A percentile compares a stretch with the other conserved stretches of the same genome.
These are phyloP conservation scores for Geotrichum citri-aurantii DNA, from an alignment of 1,139 yeast genomes.

Conservation along the genomic window DNA sequence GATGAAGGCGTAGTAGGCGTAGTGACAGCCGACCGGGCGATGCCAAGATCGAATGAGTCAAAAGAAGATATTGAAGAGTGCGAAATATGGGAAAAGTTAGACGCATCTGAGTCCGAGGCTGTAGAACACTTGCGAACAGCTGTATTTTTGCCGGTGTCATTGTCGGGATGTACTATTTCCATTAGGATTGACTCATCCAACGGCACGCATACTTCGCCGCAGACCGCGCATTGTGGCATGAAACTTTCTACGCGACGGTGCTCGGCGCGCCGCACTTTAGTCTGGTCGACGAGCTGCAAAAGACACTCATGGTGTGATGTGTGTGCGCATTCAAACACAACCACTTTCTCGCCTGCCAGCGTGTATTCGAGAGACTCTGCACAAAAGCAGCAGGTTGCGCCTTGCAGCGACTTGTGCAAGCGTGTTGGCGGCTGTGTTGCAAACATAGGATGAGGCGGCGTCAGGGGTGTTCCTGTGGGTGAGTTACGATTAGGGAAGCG, in stretches of 20 bases:
- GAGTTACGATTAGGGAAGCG: neutral
- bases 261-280: neutral
- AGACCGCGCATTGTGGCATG: constrained; percentile 27
- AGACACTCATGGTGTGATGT: constrained; percentile 28
- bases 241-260: constrained; percentile 11
- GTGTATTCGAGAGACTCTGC: constrained; percentile 27
- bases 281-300: constrained; percentile 19
- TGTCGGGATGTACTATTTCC: constrained; percentile 17
- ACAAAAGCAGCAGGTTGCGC: constrained; percentile 26
- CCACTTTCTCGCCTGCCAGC: constrained; percentile 25
- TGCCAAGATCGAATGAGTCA: neutral
- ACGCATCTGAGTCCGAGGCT: neutral
- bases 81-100: neutral
- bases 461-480: neutral
- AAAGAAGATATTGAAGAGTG: neutral
- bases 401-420: constrained; percentile 4
- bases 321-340: constrained; percentile 25
- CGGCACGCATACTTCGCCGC: constrained; percentile 26
- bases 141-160: neutral
- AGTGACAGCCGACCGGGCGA: neutral
- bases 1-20: neutral
- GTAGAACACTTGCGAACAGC: neutral
- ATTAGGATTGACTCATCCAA: constrained; percentile 20
- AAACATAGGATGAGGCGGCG: neutral
- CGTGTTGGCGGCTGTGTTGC: constrained; percentile 5